Percentiles rank a stretch among this genome's conserved stretches.
Evolutionary conservation across 805 yeast genomes (phyloP).

Genomic region (Starmerella lactis-condensi): DNA sequence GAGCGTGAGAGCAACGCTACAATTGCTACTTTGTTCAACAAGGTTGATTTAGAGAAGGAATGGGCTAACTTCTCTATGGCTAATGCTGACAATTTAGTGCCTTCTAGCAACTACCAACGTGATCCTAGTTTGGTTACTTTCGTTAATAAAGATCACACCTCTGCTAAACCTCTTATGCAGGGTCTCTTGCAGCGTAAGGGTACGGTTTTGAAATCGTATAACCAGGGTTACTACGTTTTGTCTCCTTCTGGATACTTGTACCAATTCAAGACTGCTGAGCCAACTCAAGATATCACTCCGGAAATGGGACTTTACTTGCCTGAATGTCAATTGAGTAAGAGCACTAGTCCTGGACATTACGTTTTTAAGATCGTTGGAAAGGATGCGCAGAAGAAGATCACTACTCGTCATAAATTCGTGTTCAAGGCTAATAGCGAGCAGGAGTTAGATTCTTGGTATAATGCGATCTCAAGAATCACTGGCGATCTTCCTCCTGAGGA

Average conservation of each 20-base stretch:
- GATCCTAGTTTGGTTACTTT: constrained; percentile 24
- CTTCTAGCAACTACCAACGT: constrained; percentile 24
- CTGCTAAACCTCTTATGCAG: constrained; percentile 30
- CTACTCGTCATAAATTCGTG: constrained; percentile 23
- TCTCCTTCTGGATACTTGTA: constrained; percentile 30
- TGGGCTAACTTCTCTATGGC: constrained; percentile 28
- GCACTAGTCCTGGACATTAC: constrained; percentile 23
- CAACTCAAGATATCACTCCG: constrained; percentile 29
- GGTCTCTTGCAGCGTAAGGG: constrained; percentile 32
- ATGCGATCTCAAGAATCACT: constrained; percentile 20
- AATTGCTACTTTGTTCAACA: constrained; percentile 21
- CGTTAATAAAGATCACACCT: constrained; percentile 25
- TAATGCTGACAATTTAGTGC: constrained; percentile 23
- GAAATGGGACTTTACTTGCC: constrained; percentile 31
- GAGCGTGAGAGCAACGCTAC: constrained; percentile 20
- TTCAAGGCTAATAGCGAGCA: constrained; percentile 30
- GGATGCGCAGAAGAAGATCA: constrained; percentile 22
- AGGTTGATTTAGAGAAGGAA: constrained; percentile 27
- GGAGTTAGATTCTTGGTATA: constrained; percentile 32
- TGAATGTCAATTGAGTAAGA: constrained; percentile 27
- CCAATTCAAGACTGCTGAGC: constrained; percentile 28
- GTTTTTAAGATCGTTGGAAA: constrained; percentile 30
- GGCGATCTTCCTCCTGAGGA: constrained; percentile 8
- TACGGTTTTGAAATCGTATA: constrained; percentile 26
- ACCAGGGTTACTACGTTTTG: constrained; percentile 29